Evolutionary conservation across 1,284 basidiomycete species (phyloP).

Genomic region (Austroboletus niveus): DNA sequence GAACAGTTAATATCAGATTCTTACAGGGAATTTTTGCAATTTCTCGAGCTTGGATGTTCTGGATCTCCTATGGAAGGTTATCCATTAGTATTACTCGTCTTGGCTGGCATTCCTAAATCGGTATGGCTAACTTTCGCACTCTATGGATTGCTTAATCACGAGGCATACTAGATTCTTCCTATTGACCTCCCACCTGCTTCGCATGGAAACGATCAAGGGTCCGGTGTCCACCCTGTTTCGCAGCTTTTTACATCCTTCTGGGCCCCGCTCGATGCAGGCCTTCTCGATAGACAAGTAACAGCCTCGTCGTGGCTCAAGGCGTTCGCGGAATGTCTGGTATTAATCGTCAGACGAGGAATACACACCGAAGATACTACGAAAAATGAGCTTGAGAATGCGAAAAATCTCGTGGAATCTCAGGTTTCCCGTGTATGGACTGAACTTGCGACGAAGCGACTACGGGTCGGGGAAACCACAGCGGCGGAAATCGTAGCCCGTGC

Average conservation of each 20-base stretch:
- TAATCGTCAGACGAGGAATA: slow-evolving; percentile 46
- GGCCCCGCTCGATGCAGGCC: slow-evolving; percentile 66
- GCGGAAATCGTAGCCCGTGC: slow-evolving; percentile 46
- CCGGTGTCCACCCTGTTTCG: slow-evolving; percentile 29
- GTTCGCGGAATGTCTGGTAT: slow-evolving; percentile 67
- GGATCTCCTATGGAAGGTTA: slow-evolving; percentile 77
- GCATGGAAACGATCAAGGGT: background rate
- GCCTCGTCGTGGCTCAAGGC: slow-evolving; percentile 66
- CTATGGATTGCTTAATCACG: background rate
- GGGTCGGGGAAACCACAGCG: slow-evolving; percentile 45
- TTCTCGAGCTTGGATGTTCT: slow-evolving; percentile 72
- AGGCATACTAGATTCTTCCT: slow-evolving; percentile 22
- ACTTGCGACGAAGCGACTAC: slow-evolving; percentile 41
- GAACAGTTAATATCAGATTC: slow-evolving; percentile 37
- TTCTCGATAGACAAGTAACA: slow-evolving; percentile 46
- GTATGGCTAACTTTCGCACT: slow-evolving; percentile 12
- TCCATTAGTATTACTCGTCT: slow-evolving; percentile 70
- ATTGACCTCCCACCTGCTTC: slow-evolving; percentile 30
- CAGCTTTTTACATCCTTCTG: slow-evolving; percentile 76
- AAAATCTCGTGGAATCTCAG: slow-evolving; percentile 44
- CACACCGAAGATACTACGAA: slow-evolving; percentile 3
- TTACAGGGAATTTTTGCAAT: slow-evolving; percentile 71
- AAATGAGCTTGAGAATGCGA: slow-evolving; percentile 15
- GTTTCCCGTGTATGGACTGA: slow-evolving; percentile 50
- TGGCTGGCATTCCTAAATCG: slow-evolving; percentile 69